Evolutionary conservation across 176 grass and related monocot genomes (phyloP), one percentile per base, ranked within the genome.

Genomic region (Triticum turgidum): DNA sequence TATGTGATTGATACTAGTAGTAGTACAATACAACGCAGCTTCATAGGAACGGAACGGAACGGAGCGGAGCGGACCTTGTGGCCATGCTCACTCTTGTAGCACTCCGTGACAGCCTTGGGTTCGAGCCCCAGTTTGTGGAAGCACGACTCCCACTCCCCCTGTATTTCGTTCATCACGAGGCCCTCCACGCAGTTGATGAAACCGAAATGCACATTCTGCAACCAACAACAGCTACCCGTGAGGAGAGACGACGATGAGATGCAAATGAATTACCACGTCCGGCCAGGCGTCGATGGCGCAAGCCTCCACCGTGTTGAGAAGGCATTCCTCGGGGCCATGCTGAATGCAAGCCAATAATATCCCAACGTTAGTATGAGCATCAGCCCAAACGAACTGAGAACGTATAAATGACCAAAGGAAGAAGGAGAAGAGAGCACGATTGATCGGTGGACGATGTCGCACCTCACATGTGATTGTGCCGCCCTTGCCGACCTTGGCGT

Each of bases 271-370:
- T 87, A 98, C 93, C 93, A 95, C 84, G 85, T 98, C 88, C 68
- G 93, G 93, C 95, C 95, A 95, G 69, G 87, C 80, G 61, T 90
- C 81, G 72, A 95, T 95, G 69, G 91, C 93, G 82, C 93, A 98
- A 82, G 80, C 92, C 82, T 98, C 95, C 70, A 98, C 83, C 11
- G 89, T 93, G 66, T 98, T 98, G 61, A 95, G 89, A 6, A 95
- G 17, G 77, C 95, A 98, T 70, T 98, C 93, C 32, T 95, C 82
- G 34, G 78, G 32, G 21, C 95, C 93, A 87, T 93, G 91, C 93
- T 95, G 91, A 41, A 90, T 81, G 9, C 10, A 24, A 85, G 13
- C 45, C 33, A 88, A 5, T 35, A 35, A 65, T 45, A 88, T 65
- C 9, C 64, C 41, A 73, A 20, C 33, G 4, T 47, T 13, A 35